A percentile compares a stretch with the other conserved stretches of the same genome.
Evolutionary conservation across 208 protist genomes (phyloP).

Genomic region (Acanthamoeba lugdunensis): DNA sequence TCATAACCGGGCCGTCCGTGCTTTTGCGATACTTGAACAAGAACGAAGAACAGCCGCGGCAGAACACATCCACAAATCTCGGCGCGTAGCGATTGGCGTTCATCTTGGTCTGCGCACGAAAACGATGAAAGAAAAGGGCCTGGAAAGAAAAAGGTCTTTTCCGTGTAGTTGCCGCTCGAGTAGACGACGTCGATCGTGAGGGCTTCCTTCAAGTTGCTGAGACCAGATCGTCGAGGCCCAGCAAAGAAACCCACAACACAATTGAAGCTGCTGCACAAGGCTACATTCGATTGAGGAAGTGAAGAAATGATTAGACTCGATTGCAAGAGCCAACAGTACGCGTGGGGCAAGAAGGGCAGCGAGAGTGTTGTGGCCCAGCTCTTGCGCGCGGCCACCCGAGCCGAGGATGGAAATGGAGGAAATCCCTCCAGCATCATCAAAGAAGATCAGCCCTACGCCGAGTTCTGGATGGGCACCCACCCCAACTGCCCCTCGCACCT

Average conservation of each 20-base stretch:
- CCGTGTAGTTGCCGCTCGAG: too few species aligned
- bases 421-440: constrained; percentile 28
- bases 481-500: constrained; percentile 90
- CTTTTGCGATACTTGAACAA: constrained; percentile 50
- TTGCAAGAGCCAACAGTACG: constrained; percentile 56
- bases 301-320: constrained; percentile 9
- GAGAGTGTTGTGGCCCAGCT: constrained; percentile 61
- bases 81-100: constrained; percentile 39
- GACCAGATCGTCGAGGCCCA: too few species aligned
- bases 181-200: too few species aligned
- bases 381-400: neutral
- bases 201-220: neutral
- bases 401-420: too few species aligned
- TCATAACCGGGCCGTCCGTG: constrained; percentile 1
- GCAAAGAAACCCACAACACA: too few species aligned
- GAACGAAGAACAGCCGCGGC: constrained; percentile 8
- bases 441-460: constrained; percentile 87
- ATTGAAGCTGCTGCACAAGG: too few species aligned
- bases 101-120: neutral
- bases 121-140: neutral
- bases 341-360: constrained; percentile 42
- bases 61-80: constrained; percentile 58
- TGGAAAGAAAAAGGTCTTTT: neutral
- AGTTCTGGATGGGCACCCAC: constrained; percentile 98
- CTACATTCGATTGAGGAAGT: neutral